Conservation (phyloP, 129 eudicot species). For the Centella asiatica region DNA sequence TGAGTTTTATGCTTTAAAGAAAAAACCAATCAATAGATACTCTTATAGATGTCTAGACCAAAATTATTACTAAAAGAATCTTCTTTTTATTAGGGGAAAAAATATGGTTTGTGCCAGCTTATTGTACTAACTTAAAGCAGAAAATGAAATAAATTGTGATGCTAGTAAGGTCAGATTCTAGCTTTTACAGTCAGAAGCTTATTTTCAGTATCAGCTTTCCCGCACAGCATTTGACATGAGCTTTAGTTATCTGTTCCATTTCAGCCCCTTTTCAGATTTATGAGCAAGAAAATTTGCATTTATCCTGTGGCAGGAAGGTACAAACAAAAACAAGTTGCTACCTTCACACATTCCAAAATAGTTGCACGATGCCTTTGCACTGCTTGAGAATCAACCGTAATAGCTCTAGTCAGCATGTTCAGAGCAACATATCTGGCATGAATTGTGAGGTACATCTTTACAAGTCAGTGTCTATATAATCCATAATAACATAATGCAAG, state of each 20-base stretch:
- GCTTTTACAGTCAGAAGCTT: not conserved
- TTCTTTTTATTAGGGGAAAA: no score
- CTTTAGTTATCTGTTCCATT: not conserved
- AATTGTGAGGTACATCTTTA: constrained; percentile 12
- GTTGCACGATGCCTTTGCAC: constrained; percentile 99
- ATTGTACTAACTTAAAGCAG: not conserved
- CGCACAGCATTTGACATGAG: not conserved
- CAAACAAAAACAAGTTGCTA: constrained; percentile 18
- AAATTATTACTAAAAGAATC: no score
- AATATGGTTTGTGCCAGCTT: no score
- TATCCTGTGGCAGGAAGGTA: not conserved
- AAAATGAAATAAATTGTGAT: not conserved
- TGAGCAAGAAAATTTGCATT: not conserved
- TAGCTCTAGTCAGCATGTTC: constrained; percentile 93
- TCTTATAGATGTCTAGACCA: not conserved
- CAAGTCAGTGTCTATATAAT: constrained; percentile 9
- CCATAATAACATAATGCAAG: constrained; percentile 1
- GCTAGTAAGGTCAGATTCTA: not conserved
- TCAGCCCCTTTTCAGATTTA: not conserved
- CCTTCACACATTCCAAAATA: constrained; percentile 99
- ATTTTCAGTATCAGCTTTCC: not conserved
- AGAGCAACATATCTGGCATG: constrained; percentile 89
- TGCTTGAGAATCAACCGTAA: constrained; percentile 87
- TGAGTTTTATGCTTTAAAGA: not conserved
- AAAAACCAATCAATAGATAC: not conserved